Evolutionary conservation across 441 rosid genomes (phyloP).

Genomic region (Pelargonium exstipulatum): DNA sequence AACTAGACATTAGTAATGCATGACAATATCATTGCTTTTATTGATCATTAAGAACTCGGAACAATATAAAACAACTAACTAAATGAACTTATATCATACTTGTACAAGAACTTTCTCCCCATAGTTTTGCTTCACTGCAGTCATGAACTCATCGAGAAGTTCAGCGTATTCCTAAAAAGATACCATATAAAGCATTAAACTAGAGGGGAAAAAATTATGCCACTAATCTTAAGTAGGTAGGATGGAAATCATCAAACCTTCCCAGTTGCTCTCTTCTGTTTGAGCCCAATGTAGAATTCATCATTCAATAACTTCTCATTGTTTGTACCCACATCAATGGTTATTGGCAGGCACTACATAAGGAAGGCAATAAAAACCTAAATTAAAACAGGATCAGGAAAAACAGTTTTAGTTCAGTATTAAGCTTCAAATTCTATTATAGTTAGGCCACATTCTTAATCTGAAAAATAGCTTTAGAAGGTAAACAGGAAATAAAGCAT

Average conservation of each 20-base stretch:
- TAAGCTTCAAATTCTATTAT: too few relatives aligned
- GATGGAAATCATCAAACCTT: constrained; percentile 13
- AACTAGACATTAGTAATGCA: not conserved
- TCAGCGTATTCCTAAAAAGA: constrained; percentile 24
- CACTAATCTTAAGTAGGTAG: not conserved
- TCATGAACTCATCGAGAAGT: constrained; percentile 20
- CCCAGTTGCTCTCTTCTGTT: constrained; percentile 27
- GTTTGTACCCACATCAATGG: constrained; percentile 30
- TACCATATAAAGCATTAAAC: not conserved
- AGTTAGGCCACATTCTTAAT: too few relatives aligned
- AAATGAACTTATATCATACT: not conserved
- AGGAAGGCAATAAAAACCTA: not conserved
- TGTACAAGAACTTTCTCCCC: not conserved
- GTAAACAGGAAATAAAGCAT: not conserved
- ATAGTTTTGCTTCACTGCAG: not conserved
- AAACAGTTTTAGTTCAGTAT: too few relatives aligned
- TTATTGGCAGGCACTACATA: constrained; percentile 25
- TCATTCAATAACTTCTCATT: constrained; percentile 25
- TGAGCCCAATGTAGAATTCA: constrained; percentile 28
- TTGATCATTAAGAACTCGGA: too few relatives aligned
- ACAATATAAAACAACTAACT: not conserved
- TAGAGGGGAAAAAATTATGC: not conserved
- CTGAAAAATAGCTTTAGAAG: too few relatives aligned
- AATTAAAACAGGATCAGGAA: not conserved
- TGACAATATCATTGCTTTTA: too few relatives aligned